Evolutionary conservation across 139 green algal species (phyloP), one percentile per base, ranked within the genome.

Genomic region (Bryopsis sp.): DNA sequence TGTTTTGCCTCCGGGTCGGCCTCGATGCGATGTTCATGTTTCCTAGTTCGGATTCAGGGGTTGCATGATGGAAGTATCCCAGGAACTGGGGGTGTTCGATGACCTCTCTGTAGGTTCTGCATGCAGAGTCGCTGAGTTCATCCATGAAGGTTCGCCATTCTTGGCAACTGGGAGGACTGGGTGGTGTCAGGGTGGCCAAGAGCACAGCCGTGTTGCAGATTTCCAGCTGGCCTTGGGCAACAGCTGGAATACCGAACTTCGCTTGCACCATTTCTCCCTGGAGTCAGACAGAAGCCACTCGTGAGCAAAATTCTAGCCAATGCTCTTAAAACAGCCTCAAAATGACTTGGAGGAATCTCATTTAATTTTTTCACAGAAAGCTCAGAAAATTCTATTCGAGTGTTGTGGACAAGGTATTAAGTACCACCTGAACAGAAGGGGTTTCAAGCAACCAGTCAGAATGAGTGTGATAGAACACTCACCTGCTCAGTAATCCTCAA

Each of bases 401-500:
- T 61, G 50, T 61, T 61, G 15, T 61, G 11, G n/a, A n/a, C n/a
- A n/a, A n/a, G n/a, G n/a, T n/a, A n/a, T n/a, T n/a, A n/a, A n/a
- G n/a, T n/a, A n/a, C n/a, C n/a, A n/a, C n/a, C n/a, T n/a, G n/a
- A n/a, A n/a, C n/a, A n/a, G n/a, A n/a, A n/a, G n/a, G n/a, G n/a
- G n/a, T n/a, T n/a, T n/a, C n/a, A n/a, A n/a, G n/a, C n/a, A n/a
- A n/a, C n/a, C n/a, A n/a, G n/a, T n/a, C n/a, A n/a, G n/a, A n/a
- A n/a, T n/a, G n/a, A n/a, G n/a, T n/a, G n/a, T n/a, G n/a, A n/a
- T n/a, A n/a, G n/a, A n/a, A n/a, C n/a, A 26, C 43, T 61, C 15
- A 69, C 86, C 82, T 95, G 89, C 74, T 97, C 88, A 7, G 91
- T 98, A 43, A 98, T 90, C 39, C 93, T 77, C 59, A 98, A 88